A percentile compares a stretch with the other conserved stretches of the same genome.
phyloP scores from a whole-genome alignment of 1,284 basidiomycete genomes.

The Agaricales sp. region DNA sequence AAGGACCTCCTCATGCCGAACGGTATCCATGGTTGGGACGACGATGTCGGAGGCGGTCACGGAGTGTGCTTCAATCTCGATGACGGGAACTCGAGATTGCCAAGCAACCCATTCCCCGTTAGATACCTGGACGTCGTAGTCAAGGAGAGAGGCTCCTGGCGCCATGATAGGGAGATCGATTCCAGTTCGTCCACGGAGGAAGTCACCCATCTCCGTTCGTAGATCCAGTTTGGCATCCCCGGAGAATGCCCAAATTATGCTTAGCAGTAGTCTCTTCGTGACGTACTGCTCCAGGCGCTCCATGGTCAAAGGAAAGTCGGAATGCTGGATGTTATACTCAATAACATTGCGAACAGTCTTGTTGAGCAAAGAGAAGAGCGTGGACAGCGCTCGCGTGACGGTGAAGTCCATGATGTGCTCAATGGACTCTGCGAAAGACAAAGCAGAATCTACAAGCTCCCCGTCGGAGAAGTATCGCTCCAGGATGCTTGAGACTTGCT shows the following conservation, averaged over 20 bases:
- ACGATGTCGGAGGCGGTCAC: conserved; percentile 95
- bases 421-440: conserved; percentile 72
- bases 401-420: conserved; percentile 99
- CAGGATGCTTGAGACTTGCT: conserved; percentile 68
- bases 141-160: conserved; percentile 81
- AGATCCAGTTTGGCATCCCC: conserved; percentile 90
- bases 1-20: conserved; percentile 96
- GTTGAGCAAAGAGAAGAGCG: conserved; percentile 95
- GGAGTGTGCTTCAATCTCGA: conserved; percentile 95
- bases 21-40: conserved; percentile 97
- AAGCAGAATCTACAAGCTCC: conserved; percentile 73
- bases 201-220: conserved; percentile 86
- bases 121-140: conserved; percentile 87
- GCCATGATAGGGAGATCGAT: conserved; percentile 78
- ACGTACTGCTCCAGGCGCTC: conserved; percentile 90
- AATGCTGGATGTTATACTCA: conserved; percentile 91
- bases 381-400: conserved; percentile 82
- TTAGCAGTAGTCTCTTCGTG: conserved; percentile 83
- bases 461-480: conserved; percentile 78
- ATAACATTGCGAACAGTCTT: conserved; percentile 91
- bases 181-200: conserved; percentile 76
- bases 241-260: conserved; percentile 96
- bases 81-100: conserved; percentile 86
- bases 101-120: conserved; percentile 88
- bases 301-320: conserved; percentile 83